A percentile compares a stretch with the other conserved stretches of the same genome.
These are phyloP conservation scores for Fusarium tanahbumbuense DNA, from an alignment of 2,329 filamentous ascomycete species.

Conservation along the genomic window DNA sequence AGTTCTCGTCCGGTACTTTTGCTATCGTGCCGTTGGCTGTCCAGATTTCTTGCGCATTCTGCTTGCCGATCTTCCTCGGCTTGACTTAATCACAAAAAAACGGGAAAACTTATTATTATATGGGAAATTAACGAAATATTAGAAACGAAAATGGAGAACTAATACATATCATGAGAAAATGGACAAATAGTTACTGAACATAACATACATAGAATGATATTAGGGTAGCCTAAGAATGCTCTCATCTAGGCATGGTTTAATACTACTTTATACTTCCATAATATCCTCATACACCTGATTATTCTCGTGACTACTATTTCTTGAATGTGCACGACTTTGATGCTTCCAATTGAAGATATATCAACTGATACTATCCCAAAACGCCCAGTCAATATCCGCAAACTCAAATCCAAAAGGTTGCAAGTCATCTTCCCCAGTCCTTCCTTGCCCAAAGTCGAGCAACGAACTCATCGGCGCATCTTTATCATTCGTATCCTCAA, in stretches of 20 bases:
- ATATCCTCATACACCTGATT: neutral
- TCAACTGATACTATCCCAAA: slow-evolving; percentile 27
- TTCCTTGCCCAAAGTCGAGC: neutral
- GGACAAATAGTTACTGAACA: neutral
- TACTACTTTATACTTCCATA: neutral
- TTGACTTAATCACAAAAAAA: slow-evolving; percentile 30
- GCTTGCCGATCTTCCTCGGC: slow-evolving; percentile 44
- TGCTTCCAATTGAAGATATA: neutral
- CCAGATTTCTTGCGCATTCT: slow-evolving; percentile 41
- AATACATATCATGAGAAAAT: neutral
- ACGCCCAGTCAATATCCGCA: slow-evolving; percentile 26
- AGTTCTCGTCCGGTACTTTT: slow-evolving; percentile 43
- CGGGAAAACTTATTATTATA: neutral
- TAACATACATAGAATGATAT: neutral
- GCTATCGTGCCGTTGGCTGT: slow-evolving; percentile 45
- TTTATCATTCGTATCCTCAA: rapidly evolving
- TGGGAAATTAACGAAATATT: neutral
- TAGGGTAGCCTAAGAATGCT: neutral
- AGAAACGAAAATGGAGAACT: neutral
- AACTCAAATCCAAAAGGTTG: slow-evolving; percentile 31
- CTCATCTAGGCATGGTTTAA: neutral
- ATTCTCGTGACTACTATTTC: neutral
- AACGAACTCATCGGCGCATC: neutral
- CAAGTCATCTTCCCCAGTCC: neutral
- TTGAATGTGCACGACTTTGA: too few relatives aligned